Conservation (phyloP, 164 flowering plant species). For the Liriodendron chinense region DNA sequence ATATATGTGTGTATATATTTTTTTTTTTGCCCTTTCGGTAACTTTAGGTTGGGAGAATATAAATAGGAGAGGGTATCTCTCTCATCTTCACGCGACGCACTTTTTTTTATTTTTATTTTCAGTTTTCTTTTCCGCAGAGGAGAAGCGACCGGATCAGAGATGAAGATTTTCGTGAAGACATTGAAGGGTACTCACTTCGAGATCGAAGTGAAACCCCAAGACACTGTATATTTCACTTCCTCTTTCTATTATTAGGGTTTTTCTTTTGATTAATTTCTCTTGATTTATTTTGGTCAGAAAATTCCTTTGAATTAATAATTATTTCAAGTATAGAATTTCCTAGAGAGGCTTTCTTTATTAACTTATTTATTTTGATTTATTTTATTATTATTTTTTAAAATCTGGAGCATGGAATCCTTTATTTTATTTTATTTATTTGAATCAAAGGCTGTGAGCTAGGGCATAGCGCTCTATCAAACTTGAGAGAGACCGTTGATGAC, state of each 20-base stretch:
- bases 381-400: too few relatives aligned
- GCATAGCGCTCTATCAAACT: neutral
- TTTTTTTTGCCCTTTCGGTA: too few relatives aligned
- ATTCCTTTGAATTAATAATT: neutral
- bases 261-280: neutral
- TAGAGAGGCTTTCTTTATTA: neutral
- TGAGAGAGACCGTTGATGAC: too few relatives aligned
- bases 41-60: too few relatives aligned
- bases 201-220: slow-evolving; percentile 67
- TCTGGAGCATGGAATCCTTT: too few relatives aligned
- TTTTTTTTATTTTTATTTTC: too few relatives aligned
- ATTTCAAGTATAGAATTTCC: neutral
- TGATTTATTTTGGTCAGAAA: neutral
- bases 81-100: too few relatives aligned
- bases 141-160: slow-evolving; percentile 16
- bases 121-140: too few relatives aligned
- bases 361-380: too few relatives aligned
- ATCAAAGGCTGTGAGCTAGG: neutral
- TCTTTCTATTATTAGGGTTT: neutral
- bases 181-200: slow-evolving; percentile 77
- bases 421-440: neutral
- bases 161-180: slow-evolving; percentile 85
- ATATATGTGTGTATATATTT: too few relatives aligned
- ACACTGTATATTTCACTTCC: slow-evolving; percentile 36
- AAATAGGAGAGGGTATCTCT: too few relatives aligned